These are phyloP conservation scores for Sindora glabra DNA, from an alignment of 306 rosid species.

Conservation along the genomic window DNA sequence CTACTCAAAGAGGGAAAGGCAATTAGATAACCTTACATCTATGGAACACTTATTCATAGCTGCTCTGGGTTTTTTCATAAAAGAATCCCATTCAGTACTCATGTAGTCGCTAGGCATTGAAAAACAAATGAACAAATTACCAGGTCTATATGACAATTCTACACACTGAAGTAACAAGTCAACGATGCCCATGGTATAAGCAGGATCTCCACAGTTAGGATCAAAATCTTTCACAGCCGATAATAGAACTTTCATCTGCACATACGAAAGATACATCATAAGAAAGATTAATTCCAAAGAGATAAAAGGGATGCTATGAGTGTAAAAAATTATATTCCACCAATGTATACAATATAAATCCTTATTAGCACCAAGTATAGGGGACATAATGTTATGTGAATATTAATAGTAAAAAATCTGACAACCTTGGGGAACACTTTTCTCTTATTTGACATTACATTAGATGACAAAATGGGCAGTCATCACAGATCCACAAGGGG, in stretches of 20 bases:
- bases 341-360: too few species aligned
- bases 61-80: too few species aligned
- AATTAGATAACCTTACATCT: background rate
- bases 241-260: slow-evolving; percentile 89
- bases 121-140: slow-evolving; percentile 38
- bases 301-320: slow-evolving; percentile 9
- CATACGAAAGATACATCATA: slow-evolving; percentile 13
- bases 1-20: background rate
- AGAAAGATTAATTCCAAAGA: slow-evolving; percentile 9
- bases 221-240: slow-evolving; percentile 87
- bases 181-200: slow-evolving; percentile 91
- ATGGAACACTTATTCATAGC: too few species aligned
- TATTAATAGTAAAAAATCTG: too few species aligned
- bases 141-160: slow-evolving; percentile 77
- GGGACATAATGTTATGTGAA: too few species aligned
- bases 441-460: too few species aligned
- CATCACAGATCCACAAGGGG: too few species aligned
- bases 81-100: slow-evolving; percentile 6
- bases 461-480: too few species aligned
- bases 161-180: slow-evolving; percentile 96
- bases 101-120: background rate
- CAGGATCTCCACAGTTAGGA: slow-evolving; percentile 89
- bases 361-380: too few species aligned
- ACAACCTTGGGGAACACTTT: too few species aligned
- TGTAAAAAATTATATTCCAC: too few species aligned